Percentiles rank a stretch among this genome's conserved stretches.
These are phyloP conservation scores for Fusarium azukiicola DNA, from an alignment of 2,329 filamentous ascomycete genomes.

Conservation along the genomic window DNA sequence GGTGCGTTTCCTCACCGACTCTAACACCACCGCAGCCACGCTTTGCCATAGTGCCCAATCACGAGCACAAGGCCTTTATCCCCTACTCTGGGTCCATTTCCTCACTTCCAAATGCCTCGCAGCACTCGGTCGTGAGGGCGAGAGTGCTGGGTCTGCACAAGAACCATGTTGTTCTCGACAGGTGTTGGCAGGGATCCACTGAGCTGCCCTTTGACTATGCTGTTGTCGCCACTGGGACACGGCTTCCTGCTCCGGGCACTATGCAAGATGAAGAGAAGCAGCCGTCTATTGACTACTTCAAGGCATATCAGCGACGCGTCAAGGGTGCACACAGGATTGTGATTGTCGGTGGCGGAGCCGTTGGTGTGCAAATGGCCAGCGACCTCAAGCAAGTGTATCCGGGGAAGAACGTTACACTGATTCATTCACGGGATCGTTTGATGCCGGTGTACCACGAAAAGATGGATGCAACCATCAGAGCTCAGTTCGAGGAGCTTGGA, in stretches of 20 bases:
- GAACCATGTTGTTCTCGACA: conserved; percentile 48
- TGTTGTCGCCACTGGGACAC: conserved; percentile 49
- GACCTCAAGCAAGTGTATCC: conserved; percentile 53
- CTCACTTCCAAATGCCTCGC: conserved; percentile 40
- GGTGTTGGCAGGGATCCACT: conserved; percentile 50
- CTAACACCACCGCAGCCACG: conserved; percentile 58
- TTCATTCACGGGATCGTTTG: conserved; percentile 50
- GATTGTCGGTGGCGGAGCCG: conserved; percentile 52
- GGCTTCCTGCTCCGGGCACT: conserved; percentile 48
- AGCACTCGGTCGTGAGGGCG: conserved; percentile 46
- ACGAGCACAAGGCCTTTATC: conserved; percentile 72
- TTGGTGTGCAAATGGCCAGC: conserved; percentile 53
- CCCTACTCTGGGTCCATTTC: conserved; percentile 63
- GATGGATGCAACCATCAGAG: conserved; percentile 50
- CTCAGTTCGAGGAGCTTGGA: conserved; percentile 47
- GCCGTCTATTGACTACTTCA: conserved; percentile 49
- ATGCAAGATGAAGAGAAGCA: conserved; percentile 52
- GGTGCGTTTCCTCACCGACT: background rate
- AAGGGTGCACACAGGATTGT: conserved; percentile 49
- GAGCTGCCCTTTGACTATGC: conserved; percentile 51
- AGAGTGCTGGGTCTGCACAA: conserved; percentile 41
- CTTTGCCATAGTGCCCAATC: conserved; percentile 65
- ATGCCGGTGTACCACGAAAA: conserved; percentile 53
- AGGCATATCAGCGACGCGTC: conserved; percentile 44
- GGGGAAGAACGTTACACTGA: conserved; percentile 48